These are phyloP conservation scores for Apiotrichum sp. DNA, from an alignment of 1,284 basidiomycete species.

Conservation along the genomic window DNA sequence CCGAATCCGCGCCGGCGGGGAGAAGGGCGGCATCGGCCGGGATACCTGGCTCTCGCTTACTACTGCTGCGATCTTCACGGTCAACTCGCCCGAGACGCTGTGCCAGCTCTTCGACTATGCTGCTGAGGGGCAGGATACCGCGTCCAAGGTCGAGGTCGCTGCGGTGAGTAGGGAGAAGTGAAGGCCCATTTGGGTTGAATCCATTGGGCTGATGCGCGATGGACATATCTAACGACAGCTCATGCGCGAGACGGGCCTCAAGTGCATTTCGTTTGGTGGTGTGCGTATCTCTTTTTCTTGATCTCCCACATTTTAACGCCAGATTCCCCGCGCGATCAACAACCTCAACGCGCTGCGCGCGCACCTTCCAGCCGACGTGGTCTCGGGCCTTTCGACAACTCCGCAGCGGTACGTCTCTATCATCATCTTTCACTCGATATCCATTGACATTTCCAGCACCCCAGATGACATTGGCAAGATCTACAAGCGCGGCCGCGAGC, in stretches of 20 bases:
- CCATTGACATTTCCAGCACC: constrained; percentile 54
- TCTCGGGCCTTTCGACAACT: constrained; percentile 5
- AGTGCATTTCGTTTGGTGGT: constrained; percentile 87
- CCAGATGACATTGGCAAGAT: constrained; percentile 58
- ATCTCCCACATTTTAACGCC: neutral
- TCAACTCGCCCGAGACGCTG: constrained; percentile 40
- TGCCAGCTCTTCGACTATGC: constrained; percentile 38
- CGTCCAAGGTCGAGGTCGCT: constrained; percentile 21
- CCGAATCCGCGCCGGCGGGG: constrained; percentile 22
- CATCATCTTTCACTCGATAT: neutral
- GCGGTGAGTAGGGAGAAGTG: constrained; percentile 14
- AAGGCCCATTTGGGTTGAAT: neutral
- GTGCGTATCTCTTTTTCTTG: constrained; percentile 47
- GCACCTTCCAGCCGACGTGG: constrained; percentile 72
- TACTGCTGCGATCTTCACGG: constrained; percentile 37
- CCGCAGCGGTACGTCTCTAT: constrained; percentile 54
- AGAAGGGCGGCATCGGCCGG: constrained; percentile 13
- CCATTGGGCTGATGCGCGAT: no score
- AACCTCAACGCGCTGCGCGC: constrained; percentile 68
- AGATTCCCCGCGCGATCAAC: constrained; percentile 55
- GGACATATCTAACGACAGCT: constrained; percentile 47
- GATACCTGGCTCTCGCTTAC: constrained; percentile 38
- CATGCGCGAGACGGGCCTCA: constrained; percentile 89
- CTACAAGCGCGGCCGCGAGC: constrained; percentile 59
- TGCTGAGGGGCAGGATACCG: constrained; percentile 7